Base-by-base conservation (phyloP, 345 rosid species). In the Trapa incisa region DNA sequence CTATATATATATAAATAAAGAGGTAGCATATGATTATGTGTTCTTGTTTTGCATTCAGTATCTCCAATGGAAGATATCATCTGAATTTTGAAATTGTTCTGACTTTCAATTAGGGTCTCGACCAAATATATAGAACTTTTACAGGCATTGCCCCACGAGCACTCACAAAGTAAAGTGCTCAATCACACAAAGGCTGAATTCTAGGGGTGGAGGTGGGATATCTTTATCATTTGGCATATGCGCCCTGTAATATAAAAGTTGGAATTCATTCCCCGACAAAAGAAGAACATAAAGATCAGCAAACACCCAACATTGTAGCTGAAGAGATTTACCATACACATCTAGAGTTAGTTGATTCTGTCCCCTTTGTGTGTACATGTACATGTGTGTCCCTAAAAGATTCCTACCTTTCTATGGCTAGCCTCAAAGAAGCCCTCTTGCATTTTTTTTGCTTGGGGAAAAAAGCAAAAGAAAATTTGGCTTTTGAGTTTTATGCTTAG, bases 401-500 rank as follows among this genome's bases (percentile, higher is more conserved):
- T 22, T 22, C 35, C 63, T 57, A 57, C 48, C 13, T 45, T 45
- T 11, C 8, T 11, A 6, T 45, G 48, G 48, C 8, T 11, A 45
- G 11, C 48, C 48, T 13, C 1, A 45, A 45, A 41, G 43, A 57
- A 58, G 32, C 37, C 35, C 63, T 57, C 2, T 15, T 57, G 0
- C 37, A 32, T 7, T 53, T 53, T 22, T 22, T 22, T 22, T 22
- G 29, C 29, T 4, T 4, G 43, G 7, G 36, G 62, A 6, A 8
- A 32, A 1, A 33, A 12, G 6, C 6, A 73, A 82, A 79, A 77
- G 77, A 75, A 72, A 61, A 68, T 75, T 78, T 80, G 85, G 77
- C 85, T 74, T 84, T 82, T 70, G 69, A 80, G 78, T 52, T 61
- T 78, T 69, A 70, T 68, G 74, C 91, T 80, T 86, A 53, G 88